These are phyloP conservation scores for Domatiomyces catenatus DNA, from an alignment of 2,329 filamentous ascomycete species.

Conservation along the genomic window DNA sequence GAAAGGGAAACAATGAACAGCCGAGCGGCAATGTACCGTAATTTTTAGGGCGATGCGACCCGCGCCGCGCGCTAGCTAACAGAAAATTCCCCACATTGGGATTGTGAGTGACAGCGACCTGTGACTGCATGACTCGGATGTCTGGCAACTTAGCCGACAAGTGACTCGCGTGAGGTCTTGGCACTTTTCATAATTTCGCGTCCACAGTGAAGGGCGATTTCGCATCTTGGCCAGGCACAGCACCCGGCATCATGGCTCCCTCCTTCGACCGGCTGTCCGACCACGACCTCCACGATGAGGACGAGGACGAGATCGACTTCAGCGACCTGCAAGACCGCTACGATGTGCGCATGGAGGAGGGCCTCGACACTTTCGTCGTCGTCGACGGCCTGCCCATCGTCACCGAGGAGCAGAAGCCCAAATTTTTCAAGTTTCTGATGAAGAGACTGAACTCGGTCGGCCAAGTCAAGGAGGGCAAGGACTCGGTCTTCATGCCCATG, in stretches of 20 bases:
- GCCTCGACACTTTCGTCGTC: constrained; percentile 85
- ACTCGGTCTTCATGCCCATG: constrained; percentile 86
- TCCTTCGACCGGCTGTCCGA: constrained; percentile 87
- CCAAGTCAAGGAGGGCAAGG: constrained; percentile 53
- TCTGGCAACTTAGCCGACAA: not conserved
- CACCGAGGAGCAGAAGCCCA: constrained; percentile 76
- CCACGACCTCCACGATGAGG: constrained; percentile 78
- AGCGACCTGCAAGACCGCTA: constrained; percentile 84
- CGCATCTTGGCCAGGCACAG: no score
- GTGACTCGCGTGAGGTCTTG: not conserved
- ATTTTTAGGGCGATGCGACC: not conserved
- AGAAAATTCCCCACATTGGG: not conserved
- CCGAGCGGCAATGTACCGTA: not conserved
- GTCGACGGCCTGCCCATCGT: constrained; percentile 87
- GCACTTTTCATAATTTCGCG: not conserved
- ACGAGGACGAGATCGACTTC: constrained; percentile 88
- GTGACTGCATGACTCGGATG: not conserved
- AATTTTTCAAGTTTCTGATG: constrained; percentile 89
- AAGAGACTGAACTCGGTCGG: constrained; percentile 83
- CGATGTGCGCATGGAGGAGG: constrained; percentile 89
- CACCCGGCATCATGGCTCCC: constrained; percentile 60
- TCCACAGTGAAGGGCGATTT: no score
- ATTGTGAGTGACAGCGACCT: not conserved
- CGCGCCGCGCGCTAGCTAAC: not conserved
- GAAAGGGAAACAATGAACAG: not conserved